Base-by-base conservation (phyloP, 768 basidiomycete genomes). In the Boletus subcaerulescens region DNA sequence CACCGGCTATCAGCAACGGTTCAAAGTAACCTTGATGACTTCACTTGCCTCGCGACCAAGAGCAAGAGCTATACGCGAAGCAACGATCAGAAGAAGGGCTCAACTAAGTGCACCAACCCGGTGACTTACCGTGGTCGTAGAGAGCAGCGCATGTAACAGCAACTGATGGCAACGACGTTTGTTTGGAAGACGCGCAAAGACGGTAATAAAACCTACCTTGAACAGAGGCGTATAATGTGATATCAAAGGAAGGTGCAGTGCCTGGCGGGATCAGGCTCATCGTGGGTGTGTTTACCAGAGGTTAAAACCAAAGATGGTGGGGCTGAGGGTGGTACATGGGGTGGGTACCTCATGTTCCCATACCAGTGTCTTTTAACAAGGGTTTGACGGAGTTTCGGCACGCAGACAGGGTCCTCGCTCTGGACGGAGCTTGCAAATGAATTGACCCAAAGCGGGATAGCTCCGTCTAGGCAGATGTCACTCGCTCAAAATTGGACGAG, bases 31-130 rank as follows among this genome's bases (percentile, higher is more conserved):
- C 36, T 24, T 13, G 31, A 5, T 42, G 29, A 41, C 32, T 42
- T 22, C 38, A 52, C 68, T 50, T 47, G 62, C 69, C 58, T 70
- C 70, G n/a, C 69, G 65, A 7, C 59, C 48, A 45, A 72, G 46
- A 18, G 56, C 38, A 36, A 72, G 64, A 32, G 38, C 69, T 70
- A 38, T 45, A 38, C 20, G 11, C 10, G 24, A 46, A 32, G 26
- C 24, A 24, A 29, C 26, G 26, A 29, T 29, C 26, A 29, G 9
- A 29, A 29, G 9, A 29, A 29, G 26, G 26, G 26, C 26, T 29
- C 26, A 29, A 29, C 26, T 29, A 9, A 9, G 26, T 29, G 9
- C 9, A 0, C 26, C 26, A 29, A 29, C 26, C 26, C 24, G 18
- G 22, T 7, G 43, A 35, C 58, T 55, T 51, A 62, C 69, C 60